Percentiles rank a stretch among this genome's conserved stretches.
Evolutionary conservation across 2,329 filamentous ascomycete species (phyloP).

Genomic region (Trichoderma brevicompactum): DNA sequence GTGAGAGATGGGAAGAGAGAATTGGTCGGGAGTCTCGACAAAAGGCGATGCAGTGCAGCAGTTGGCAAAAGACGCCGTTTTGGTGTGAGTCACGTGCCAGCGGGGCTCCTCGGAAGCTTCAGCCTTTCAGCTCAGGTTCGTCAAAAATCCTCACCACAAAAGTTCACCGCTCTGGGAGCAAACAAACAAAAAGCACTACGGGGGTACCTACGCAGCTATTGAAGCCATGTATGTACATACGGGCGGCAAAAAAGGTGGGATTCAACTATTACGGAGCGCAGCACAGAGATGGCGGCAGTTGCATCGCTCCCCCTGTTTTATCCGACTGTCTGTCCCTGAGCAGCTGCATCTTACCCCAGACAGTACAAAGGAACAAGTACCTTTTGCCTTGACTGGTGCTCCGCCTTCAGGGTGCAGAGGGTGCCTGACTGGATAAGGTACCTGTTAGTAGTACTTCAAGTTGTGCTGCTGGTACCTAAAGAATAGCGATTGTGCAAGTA

Average conservation of each 20-base stretch:
- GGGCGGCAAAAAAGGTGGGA: neutral
- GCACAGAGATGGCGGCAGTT: conserved; percentile 4
- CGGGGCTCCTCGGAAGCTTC: conserved; percentile 36
- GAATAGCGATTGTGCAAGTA: neutral
- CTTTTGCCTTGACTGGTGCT: too few species aligned
- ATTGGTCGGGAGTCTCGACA: conserved; percentile 24
- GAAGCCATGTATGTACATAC: neutral
- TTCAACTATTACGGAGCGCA: conserved; percentile 1
- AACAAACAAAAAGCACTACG: conserved; percentile 2
- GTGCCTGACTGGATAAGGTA: neutral
- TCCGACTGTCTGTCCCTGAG: conserved; percentile 1
- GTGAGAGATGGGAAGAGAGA: conserved; percentile 21
- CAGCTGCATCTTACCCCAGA: conserved; percentile 23
- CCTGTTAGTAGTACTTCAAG: too few species aligned
- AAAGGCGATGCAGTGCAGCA: conserved; percentile 38
- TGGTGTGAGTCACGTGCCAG: conserved; percentile 42
- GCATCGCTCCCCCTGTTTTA: conserved; percentile 6
- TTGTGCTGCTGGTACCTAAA: neutral
- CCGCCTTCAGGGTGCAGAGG: neutral
- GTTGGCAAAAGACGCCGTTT: conserved; percentile 34
- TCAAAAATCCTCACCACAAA: neutral
- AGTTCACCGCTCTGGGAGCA: neutral
- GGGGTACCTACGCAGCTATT: neutral
- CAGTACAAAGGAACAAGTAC: conserved; percentile 3
- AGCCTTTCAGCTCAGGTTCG: neutral